Base-by-base conservation (phyloP, 768 basidiomycete species). In the Suillus subalutaceus region DNA sequence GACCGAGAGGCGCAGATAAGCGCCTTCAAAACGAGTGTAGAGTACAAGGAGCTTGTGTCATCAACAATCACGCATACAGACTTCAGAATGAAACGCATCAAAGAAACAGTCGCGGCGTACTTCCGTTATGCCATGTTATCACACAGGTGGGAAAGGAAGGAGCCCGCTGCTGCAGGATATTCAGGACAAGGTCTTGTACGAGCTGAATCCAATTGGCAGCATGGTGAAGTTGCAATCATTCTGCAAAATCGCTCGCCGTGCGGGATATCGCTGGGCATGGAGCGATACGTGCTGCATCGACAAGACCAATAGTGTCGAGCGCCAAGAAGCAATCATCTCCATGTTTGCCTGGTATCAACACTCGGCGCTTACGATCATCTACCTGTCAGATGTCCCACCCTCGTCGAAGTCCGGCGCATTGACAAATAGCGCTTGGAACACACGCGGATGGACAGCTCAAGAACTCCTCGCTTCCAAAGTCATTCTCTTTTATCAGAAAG, bases 1-100 rank as follows among this genome's bases (percentile, higher is more conserved):
- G 48, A 50, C 15, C 23, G 48, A 26, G 23, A 50, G 6, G 48
- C 48, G 48, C 48, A 50, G 48, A 50, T 50, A 50, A 26, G 6
- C 23, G 48, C 23, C 23, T 50, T 48, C n/a, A 6, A n/a, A 23
- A 12, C 46, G 10, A 48, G 46, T 23, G 4, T 23, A n/a, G 46
- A 48, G 46, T 48, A 48, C n/a, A 48, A 48, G 46, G n/a, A 48
- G 10, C 46, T 48, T 48, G n/a, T 48, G n/a, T 48, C 46, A 48
- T 48, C n/a, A 23, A 48, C n/a, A 48, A 48, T 48, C 10, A 13
- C n/a, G n/a, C n/a, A 23, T 23, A 10, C 46, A 23, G n/a, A 48
- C 46, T 23, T 23, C 46, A 48, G 46, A 48, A 23, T n/a, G 46
- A 12, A n/a, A n/a, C 46, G 4, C 23, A 50, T 50, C 48, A 23